phyloP scores from a whole-genome alignment of 305 asterid genomes.

The Salvia sclarea region DNA sequence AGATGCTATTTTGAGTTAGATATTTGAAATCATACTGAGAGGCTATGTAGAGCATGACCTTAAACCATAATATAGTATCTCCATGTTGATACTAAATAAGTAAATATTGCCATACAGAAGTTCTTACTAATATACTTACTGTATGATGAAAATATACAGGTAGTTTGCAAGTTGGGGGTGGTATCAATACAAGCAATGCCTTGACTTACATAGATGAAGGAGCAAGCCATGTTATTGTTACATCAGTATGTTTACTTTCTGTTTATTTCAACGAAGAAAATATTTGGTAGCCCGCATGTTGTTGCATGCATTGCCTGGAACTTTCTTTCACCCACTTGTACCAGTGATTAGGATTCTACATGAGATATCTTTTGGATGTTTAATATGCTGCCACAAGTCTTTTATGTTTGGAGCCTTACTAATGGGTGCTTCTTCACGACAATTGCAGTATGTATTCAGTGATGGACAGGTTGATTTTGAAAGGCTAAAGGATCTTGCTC shows the following conservation, averaged over 20 bases:
- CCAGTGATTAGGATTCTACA: constrained; percentile 13
- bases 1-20: constrained; percentile 7
- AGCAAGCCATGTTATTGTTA: constrained; percentile 97
- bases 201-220: constrained; percentile 81
- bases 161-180: constrained; percentile 99
- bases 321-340: constrained; percentile 13
- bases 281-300: background rate
- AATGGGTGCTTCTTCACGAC: constrained; percentile 27
- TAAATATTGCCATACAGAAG: constrained; percentile 33
- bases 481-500: constrained; percentile 77
- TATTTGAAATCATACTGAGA: constrained; percentile 1
- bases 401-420: constrained; percentile 26
- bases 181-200: constrained; percentile 81
- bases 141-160: constrained; percentile 55
- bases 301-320: background rate
- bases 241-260: constrained; percentile 65
- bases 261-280: background rate
- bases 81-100: constrained; percentile 30
- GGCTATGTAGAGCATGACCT: constrained; percentile 16
- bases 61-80: constrained; percentile 19
- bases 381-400: constrained; percentile 6
- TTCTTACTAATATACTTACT: constrained; percentile 50
- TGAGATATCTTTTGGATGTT: constrained; percentile 21
- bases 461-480: constrained; percentile 83
- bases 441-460: constrained; percentile 77